Percentiles rank a stretch among this genome's conserved stretches.
These are phyloP conservation scores for Pontederia paniculata DNA, from an alignment of 176 grass and related monocot species.

Conservation along the genomic window DNA sequence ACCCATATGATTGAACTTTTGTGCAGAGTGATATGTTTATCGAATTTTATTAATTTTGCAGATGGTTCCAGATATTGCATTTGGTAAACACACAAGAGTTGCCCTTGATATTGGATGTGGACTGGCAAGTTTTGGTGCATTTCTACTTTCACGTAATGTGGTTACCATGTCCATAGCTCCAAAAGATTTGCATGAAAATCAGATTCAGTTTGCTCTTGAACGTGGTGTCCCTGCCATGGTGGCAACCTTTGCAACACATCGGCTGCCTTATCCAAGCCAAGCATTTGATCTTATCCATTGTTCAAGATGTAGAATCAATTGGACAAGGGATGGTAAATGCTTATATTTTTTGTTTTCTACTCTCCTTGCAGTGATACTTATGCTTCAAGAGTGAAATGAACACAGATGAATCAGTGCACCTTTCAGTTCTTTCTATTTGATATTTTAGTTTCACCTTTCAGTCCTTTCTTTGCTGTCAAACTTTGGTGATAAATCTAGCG, in stretches of 20 bases:
- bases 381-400: too few relatives aligned
- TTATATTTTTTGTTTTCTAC: neutral
- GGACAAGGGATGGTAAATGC: slow-evolving; percentile 74
- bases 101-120: slow-evolving; percentile 81
- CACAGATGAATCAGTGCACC: too few relatives aligned
- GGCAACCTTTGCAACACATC: slow-evolving; percentile 61
- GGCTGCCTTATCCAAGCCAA: slow-evolving; percentile 76
- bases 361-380: too few relatives aligned
- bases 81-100: slow-evolving; percentile 76
- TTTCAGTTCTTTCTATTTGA: too few relatives aligned
- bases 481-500: too few relatives aligned
- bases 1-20: neutral
- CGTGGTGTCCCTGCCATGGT: slow-evolving; percentile 84
- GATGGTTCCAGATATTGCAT: slow-evolving; percentile 93
- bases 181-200: slow-evolving; percentile 97
- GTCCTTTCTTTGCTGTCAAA: too few relatives aligned
- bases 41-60: slow-evolving; percentile 30
- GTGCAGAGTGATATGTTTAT: neutral
- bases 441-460: too few relatives aligned
- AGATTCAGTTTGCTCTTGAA: slow-evolving; percentile 98
- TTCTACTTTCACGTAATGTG: slow-evolving; percentile 73
- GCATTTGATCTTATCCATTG: slow-evolving; percentile 92
- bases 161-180: slow-evolving; percentile 91
- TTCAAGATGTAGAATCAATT: slow-evolving; percentile 90
- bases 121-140: slow-evolving; percentile 96